These are phyloP conservation scores for Niebla homalea DNA, from an alignment of 495 filamentous ascomycete species.

Conservation along the genomic window DNA sequence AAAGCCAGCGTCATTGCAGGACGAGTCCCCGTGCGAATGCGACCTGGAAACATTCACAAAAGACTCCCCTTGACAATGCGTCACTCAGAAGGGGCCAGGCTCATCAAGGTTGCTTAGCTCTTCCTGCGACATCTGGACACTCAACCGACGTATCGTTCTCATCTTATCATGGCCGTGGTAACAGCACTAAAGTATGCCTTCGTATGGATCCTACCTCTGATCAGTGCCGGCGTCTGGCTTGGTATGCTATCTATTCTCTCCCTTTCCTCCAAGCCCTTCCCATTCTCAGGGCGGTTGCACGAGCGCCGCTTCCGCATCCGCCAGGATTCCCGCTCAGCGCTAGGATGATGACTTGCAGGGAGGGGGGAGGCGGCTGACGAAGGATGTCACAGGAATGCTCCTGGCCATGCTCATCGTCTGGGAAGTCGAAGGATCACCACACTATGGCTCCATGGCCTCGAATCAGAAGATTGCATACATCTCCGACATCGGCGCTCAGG, in stretches of 20 bases:
- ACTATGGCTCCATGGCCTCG: conserved; percentile 2
- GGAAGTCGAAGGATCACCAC: conserved; percentile 38
- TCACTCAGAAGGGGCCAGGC: too few species aligned
- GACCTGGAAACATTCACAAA: too few species aligned
- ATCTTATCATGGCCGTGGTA: conserved; percentile 5
- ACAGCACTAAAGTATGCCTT: conserved; percentile 19
- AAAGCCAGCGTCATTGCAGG: too few species aligned
- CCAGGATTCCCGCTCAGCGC: too few species aligned
- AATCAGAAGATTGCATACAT: conserved; percentile 5
- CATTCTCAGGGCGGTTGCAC: neutral
- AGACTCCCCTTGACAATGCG: too few species aligned
- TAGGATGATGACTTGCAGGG: too few species aligned
- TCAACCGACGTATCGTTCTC: too few species aligned
- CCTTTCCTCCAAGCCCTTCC: neutral
- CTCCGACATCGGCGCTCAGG: conserved; percentile 65
- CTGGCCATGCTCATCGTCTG: conserved; percentile 59
- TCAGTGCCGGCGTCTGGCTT: conserved; percentile 72
- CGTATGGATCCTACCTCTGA: conserved; percentile 65
- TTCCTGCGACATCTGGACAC: too few species aligned
- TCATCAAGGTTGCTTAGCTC: too few species aligned
- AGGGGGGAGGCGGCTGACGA: neutral
- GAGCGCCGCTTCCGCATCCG: too few species aligned
- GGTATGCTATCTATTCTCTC: conserved; percentile 27
- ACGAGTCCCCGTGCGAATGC: too few species aligned
- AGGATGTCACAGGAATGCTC: conserved; percentile 38